Conservation (phyloP, 352 stramenopile species). For the Pythium brachiatum region DNA sequence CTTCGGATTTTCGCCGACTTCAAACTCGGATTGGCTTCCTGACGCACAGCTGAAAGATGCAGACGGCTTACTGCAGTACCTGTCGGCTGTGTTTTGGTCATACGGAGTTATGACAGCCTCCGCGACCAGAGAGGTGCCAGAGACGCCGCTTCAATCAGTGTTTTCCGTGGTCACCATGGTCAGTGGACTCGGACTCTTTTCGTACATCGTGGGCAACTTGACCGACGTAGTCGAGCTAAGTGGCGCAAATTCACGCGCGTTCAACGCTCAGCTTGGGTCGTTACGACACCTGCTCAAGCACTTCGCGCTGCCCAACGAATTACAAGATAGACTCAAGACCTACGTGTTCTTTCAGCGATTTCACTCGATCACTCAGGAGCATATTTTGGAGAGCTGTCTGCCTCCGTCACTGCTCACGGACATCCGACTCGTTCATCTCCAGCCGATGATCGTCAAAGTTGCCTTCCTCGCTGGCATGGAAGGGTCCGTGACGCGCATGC, state of each 20-base stretch:
- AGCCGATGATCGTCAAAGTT: constrained; percentile 71
- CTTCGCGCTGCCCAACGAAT: constrained; percentile 41
- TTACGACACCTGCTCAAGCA: constrained; percentile 51
- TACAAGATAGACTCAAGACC: constrained; percentile 59
- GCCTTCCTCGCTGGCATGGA: constrained; percentile 59
- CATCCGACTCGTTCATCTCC: constrained; percentile 61
- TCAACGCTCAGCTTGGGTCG: constrained; percentile 54
- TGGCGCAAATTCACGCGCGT: constrained; percentile 48
- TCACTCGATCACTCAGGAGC: constrained; percentile 72
- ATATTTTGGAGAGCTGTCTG: constrained; percentile 53
- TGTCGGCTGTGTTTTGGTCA: constrained; percentile 49
- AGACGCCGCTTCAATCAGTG: constrained; percentile 37
- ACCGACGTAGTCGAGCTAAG: constrained; percentile 55
- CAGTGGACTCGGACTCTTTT: constrained; percentile 41
- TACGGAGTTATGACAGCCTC: constrained; percentile 59
- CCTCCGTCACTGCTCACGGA: constrained; percentile 66
- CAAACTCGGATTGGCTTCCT: constrained; percentile 4
- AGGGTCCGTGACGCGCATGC: constrained; percentile 55
- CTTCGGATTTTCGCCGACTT: constrained; percentile 31
- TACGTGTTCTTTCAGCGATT: constrained; percentile 70
- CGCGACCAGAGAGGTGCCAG: constrained; percentile 33
- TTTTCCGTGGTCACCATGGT: constrained; percentile 51
- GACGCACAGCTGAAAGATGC: constrained; percentile 5
- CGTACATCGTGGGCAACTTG: constrained; percentile 60
- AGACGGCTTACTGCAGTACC: constrained; percentile 30